Evolutionary conservation across 1,139 yeast genomes (phyloP).

Genomic region (Yamadazyma atmosphaerica): DNA sequence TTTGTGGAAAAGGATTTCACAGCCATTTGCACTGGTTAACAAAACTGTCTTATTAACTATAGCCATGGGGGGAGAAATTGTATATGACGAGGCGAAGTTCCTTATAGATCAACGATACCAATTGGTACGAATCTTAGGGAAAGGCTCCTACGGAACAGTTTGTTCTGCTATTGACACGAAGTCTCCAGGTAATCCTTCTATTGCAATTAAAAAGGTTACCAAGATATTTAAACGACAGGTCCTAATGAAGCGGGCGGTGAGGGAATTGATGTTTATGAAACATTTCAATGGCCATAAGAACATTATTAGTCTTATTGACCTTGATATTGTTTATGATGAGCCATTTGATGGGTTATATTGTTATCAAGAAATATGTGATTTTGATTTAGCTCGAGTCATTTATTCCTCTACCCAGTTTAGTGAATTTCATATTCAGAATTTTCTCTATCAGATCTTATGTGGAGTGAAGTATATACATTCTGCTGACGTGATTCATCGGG

Average conservation of each 20-base stretch:
- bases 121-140: slow-evolving; percentile 66
- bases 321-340: slow-evolving; percentile 61
- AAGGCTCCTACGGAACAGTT: slow-evolving; percentile 90
- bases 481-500: slow-evolving; percentile 83
- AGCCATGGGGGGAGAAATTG: no score
- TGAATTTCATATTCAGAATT: slow-evolving; percentile 78
- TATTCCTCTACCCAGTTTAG: slow-evolving; percentile 76
- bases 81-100: slow-evolving; percentile 42
- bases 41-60: no score
- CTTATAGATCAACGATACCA: slow-evolving; percentile 66
- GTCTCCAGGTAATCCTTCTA: slow-evolving; percentile 21
- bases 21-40: no score
- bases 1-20: no score
- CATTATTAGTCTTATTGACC: slow-evolving; percentile 55
- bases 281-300: slow-evolving; percentile 82
- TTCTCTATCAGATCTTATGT: slow-evolving; percentile 74
- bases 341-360: slow-evolving; percentile 88
- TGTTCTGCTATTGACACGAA: slow-evolving; percentile 72
- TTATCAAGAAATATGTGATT: slow-evolving; percentile 74
- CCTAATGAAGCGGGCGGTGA: slow-evolving; percentile 68
- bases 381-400: slow-evolving; percentile 75
- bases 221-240: slow-evolving; percentile 65
- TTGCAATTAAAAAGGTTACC: slow-evolving; percentile 78
- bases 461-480: slow-evolving; percentile 83
- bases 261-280: slow-evolving; percentile 76